Base-by-base conservation (phyloP, 2,329 filamentous ascomycete species). In the Xylaria sp. region DNA sequence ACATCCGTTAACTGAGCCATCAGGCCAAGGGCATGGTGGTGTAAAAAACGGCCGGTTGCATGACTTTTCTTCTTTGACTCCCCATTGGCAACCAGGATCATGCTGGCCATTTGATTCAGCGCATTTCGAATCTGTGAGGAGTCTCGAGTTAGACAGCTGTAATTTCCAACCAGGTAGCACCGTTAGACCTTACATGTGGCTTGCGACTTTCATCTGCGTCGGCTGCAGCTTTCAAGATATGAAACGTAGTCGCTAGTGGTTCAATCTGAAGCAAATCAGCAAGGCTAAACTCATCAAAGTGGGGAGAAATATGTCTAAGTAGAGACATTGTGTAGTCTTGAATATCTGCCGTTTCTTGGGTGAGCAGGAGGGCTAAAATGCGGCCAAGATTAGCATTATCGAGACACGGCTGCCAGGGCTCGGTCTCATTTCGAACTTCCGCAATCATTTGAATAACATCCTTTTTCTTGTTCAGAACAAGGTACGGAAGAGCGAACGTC, bases 401-500 rank as follows among this genome's bases (percentile, higher is more conserved):
- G 65, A 90, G 81, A 48, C 88, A 82, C 1, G 85, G 80, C 48
- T 81, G 78, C 82, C 84, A 88, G 0, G 88, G 82, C 70, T 96
- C 89, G 6, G 84, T 81, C 54, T 93, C 90, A 53, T 92, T 89
- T 64, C 92, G 90, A 61, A 92, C 93, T 73, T 92, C 88, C 0
- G 93, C 92, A 73, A 99, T 93, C 70, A 90, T 91, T 74, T 91
- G 87, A 48, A 99, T 91, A 18, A 97, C 87, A 66, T 97, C 93
- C 66, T 86, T 86, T 74, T 91, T 91, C 76, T 91, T 92, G 50
- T 88, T 91, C 47, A 97, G 83, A 2, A 99, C 92, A 21, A 99
- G 85, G 81, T 93, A 94, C 1, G 97, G 96, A 9, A 99, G 80
- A 8, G 94, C 94, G 74, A 96, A 88, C 16, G 88, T 86, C 78